These are phyloP conservation scores for Exophiala xenobiotica DNA, from an alignment of 2,329 filamentous ascomycete genomes.

Conservation along the genomic window DNA sequence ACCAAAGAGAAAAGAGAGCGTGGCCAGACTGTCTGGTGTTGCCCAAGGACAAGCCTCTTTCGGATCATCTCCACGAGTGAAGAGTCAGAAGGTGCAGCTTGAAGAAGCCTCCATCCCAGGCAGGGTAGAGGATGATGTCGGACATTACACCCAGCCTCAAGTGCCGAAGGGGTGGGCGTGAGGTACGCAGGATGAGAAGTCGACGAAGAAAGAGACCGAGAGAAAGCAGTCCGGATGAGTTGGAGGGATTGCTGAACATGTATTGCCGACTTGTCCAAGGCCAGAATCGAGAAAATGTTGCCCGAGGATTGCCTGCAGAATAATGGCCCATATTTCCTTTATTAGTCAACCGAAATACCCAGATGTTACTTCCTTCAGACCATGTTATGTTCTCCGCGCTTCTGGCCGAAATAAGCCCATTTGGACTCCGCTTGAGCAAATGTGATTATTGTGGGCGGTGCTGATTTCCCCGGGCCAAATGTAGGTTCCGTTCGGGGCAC, in stretches of 20 bases:
- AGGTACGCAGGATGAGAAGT: neutral
- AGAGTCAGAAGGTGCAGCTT: conserved; percentile 6
- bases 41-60: neutral
- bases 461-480: conserved; percentile 8
- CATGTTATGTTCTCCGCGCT: conserved; percentile 7
- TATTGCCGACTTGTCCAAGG: no score
- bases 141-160: conserved; percentile 1
- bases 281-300: no score
- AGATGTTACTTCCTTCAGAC: no score
- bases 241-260: neutral
- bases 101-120: neutral
- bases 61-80: conserved; percentile 3
- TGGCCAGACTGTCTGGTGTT: neutral
- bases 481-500: neutral
- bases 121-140: neutral
- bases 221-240: neutral
- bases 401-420: conserved; percentile 18
- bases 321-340: no score
- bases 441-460: conserved; percentile 7
- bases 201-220: neutral
- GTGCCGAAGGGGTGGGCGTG: conserved; percentile 1
- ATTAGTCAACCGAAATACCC: no score
- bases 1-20: neutral
- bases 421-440: conserved; percentile 21
- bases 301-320: no score